Conservation (phyloP, 768 basidiomycete genomes). For the Baorangia bicolor region DNA sequence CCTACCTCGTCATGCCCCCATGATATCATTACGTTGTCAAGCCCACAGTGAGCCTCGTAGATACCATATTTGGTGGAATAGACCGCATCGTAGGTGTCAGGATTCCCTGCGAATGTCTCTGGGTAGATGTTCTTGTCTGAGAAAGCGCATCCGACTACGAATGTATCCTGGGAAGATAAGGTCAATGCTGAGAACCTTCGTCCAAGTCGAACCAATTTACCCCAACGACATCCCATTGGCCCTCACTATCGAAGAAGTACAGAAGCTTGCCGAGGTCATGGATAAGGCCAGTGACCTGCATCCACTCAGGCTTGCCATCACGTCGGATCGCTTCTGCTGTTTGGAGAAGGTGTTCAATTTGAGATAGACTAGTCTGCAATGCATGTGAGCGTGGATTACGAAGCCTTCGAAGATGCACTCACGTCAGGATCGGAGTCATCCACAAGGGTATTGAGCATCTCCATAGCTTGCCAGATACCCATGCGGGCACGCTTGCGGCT, state of each 20-base stretch:
- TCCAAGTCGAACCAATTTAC: constrained; percentile 39
- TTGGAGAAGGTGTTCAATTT: constrained; percentile 89
- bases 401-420: neutral
- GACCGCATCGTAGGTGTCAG: constrained; percentile 60
- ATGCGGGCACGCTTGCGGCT: constrained; percentile 67
- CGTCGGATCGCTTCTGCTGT: constrained; percentile 87
- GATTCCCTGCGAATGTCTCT: constrained; percentile 73
- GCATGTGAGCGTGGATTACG: constrained; percentile 9
- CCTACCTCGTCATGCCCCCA: constrained; percentile 91
- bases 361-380: constrained; percentile 66
- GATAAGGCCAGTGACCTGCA: constrained; percentile 84
- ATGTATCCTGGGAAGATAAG: constrained; percentile 51
- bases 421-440: constrained; percentile 93
- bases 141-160: constrained; percentile 83
- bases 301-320: constrained; percentile 90
- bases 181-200: neutral
- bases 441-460: constrained; percentile 81
- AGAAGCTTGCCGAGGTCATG: constrained; percentile 91
- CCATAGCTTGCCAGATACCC: constrained; percentile 86
- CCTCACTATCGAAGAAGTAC: constrained; percentile 79
- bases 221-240: constrained; percentile 95
- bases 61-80: constrained; percentile 75
- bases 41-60: constrained; percentile 75
- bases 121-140: constrained; percentile 83
- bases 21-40: constrained; percentile 84